A percentile compares a stretch with the other conserved stretches of the same genome.
Conservation (phyloP, 2,329 filamentous ascomycete species). For the Xylaria sp. region DNA sequence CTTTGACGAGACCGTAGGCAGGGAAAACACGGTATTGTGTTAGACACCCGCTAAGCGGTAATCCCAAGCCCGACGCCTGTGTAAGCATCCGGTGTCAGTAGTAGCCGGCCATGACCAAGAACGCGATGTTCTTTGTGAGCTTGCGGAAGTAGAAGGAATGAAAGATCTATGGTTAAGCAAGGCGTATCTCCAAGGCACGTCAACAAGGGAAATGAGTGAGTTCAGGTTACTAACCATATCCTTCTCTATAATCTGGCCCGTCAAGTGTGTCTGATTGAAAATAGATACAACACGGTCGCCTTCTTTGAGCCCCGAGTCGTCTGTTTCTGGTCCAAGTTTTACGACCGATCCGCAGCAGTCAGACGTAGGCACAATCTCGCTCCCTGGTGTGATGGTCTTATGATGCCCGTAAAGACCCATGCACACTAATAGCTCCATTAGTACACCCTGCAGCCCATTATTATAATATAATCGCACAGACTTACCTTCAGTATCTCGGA, state of each 20-base stretch:
- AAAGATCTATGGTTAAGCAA: background rate
- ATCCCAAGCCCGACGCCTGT: constrained; percentile 59
- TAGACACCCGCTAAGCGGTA: constrained; percentile 63
- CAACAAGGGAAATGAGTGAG: no score
- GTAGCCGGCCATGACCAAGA: no score
- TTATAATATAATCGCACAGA: background rate
- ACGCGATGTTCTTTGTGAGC: background rate
- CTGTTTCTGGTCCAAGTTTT: constrained; percentile 52
- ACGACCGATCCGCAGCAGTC: constrained; percentile 72
- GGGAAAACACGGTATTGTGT: constrained; percentile 65
- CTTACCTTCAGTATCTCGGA: constrained; percentile 55
- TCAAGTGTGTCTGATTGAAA: constrained; percentile 63
- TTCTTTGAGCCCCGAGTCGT: constrained; percentile 50
- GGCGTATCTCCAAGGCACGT: background rate
- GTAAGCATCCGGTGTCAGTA: background rate
- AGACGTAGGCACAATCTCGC: constrained; percentile 66
- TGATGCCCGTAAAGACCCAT: constrained; percentile 73
- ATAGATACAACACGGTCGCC: constrained; percentile 72
- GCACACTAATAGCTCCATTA: constrained; percentile 51
- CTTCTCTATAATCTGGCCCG: constrained; percentile 62
- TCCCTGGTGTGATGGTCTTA: constrained; percentile 51
- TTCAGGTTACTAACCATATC: constrained; percentile 49
- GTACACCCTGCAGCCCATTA: background rate
- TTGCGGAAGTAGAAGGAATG: background rate
- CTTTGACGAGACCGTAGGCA: constrained; percentile 58